Percentiles rank a stretch among this genome's conserved stretches.
These are phyloP conservation scores for Chaetomiaceae sp. DNA, from an alignment of 2,329 filamentous ascomycete species.

Conservation along the genomic window DNA sequence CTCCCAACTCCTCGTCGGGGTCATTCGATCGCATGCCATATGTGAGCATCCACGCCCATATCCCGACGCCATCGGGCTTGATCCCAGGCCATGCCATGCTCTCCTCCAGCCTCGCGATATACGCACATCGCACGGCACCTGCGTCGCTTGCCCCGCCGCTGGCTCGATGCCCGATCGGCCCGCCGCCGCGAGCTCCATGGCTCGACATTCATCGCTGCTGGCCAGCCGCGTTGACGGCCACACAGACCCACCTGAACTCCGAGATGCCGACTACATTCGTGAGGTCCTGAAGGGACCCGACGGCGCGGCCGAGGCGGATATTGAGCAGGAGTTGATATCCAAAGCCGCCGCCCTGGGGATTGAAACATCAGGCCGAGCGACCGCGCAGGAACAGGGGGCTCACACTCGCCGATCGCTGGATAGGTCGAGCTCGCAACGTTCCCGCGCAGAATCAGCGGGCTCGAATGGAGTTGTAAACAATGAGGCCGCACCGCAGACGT, in stretches of 20 bases:
- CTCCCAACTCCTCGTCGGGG: background rate
- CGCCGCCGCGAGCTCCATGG: slow-evolving; percentile 21
- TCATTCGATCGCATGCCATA: slow-evolving; percentile 5
- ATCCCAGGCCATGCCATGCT: slow-evolving; percentile 16
- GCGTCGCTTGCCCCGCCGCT: background rate
- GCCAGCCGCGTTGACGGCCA: slow-evolving; percentile 14
- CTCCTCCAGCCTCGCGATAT: background rate
- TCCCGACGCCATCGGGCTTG: background rate
- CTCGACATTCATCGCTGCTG: slow-evolving; percentile 18
- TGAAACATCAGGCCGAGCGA: slow-evolving; percentile 27
- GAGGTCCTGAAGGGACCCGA: slow-evolving; percentile 37
- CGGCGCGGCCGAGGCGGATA: slow-evolving; percentile 36
- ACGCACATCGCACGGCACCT: slow-evolving; percentile 3
- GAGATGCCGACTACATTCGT: slow-evolving; percentile 37
- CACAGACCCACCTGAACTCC: slow-evolving; percentile 34
- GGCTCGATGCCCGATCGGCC: background rate
- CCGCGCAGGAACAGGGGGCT: slow-evolving; percentile 35
- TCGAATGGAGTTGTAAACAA: slow-evolving; percentile 39
- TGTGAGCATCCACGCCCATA: background rate
- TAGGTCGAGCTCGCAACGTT: slow-evolving; percentile 30
- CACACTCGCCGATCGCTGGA: slow-evolving; percentile 30
- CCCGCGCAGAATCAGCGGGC: slow-evolving; percentile 42
- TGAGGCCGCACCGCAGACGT: slow-evolving; percentile 41
- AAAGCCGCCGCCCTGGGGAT: slow-evolving; percentile 37
- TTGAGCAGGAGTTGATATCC: slow-evolving; percentile 35